Evolutionary conservation across 2,329 filamentous ascomycete genomes (phyloP).

Genomic region (Pseudomassariella vexata): DNA sequence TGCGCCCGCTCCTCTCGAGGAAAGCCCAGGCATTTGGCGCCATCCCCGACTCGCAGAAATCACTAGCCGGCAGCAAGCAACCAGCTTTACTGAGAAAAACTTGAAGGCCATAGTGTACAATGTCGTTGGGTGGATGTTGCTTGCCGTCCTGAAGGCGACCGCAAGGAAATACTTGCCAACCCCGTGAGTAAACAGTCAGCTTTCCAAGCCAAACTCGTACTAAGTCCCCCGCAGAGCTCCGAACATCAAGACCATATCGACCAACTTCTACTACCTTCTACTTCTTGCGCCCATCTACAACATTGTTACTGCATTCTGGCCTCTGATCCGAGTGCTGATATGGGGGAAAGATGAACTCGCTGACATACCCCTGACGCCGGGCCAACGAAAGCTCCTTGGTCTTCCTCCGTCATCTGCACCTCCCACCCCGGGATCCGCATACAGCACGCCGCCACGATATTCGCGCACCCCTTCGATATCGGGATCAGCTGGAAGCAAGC

Average conservation of each 20-base stretch:
- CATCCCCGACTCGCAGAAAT: slow-evolving; percentile 90
- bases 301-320: slow-evolving; percentile 63
- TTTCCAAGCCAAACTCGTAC: slow-evolving; percentile 7
- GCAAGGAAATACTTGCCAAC: slow-evolving; percentile 27
- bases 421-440: slow-evolving; percentile 64
- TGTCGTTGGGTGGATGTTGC: slow-evolving; percentile 36
- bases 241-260: slow-evolving; percentile 14
- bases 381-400: slow-evolving; percentile 78
- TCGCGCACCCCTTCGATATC: slow-evolving; percentile 64
- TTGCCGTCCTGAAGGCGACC: slow-evolving; percentile 27
- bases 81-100: slow-evolving; percentile 74
- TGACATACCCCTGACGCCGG: slow-evolving; percentile 88
- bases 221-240: not conserved
- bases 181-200: no score
- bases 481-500: slow-evolving; percentile 55
- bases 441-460: slow-evolving; percentile 84
- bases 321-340: slow-evolving; percentile 65
- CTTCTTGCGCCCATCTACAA: slow-evolving; percentile 63
- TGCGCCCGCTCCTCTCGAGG: slow-evolving; percentile 25
- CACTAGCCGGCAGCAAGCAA: slow-evolving; percentile 69
- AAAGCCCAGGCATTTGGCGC: slow-evolving; percentile 76
- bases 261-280: slow-evolving; percentile 38
- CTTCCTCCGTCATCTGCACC: slow-evolving; percentile 60
- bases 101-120: slow-evolving; percentile 67
- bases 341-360: slow-evolving; percentile 68